Evolutionary conservation across 305 asterid genomes (phyloP).

Genomic region (Rubia balearica): DNA sequence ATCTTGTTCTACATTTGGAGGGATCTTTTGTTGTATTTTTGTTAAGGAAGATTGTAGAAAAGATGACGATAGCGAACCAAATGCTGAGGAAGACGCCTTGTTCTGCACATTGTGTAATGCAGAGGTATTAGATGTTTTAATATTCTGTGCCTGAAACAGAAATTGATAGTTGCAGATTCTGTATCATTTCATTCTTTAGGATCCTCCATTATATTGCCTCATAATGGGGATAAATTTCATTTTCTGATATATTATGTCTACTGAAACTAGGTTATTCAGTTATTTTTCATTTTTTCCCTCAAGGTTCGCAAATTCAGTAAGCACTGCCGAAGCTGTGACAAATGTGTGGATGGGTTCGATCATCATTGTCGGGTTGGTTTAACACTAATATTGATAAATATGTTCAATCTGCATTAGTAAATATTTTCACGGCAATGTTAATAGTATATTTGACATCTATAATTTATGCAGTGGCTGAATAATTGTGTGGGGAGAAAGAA

Average conservation of each 20-base stretch:
- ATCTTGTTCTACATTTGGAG: constrained; percentile 54
- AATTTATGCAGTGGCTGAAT: constrained; percentile 83
- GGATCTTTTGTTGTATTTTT: constrained; percentile 60
- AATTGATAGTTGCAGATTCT: neutral
- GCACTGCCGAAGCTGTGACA: constrained; percentile 97
- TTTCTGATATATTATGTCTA: neutral
- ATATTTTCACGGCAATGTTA: no score
- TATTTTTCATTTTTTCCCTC: neutral
- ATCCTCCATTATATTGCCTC: no score
- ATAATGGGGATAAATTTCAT: neutral
- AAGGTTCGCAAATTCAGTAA: constrained; percentile 89
- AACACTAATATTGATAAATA: neutral
- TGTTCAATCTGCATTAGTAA: neutral
- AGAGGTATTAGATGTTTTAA: constrained; percentile 45
- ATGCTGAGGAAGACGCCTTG: constrained; percentile 78
- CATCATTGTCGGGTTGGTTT: constrained; percentile 96
- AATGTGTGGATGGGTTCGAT: constrained; percentile 98
- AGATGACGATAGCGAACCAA: constrained; percentile 49
- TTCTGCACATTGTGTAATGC: constrained; percentile 98
- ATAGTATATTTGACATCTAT: constrained; percentile 13
- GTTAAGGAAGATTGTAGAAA: constrained; percentile 75
- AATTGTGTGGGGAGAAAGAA: constrained; percentile 94
- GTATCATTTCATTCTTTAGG: no score
- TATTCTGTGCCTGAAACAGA: neutral
- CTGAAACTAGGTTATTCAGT: neutral